phyloP scores from a whole-genome alignment of 805 yeast genomes.

The Clavispora santaluciae region DNA sequence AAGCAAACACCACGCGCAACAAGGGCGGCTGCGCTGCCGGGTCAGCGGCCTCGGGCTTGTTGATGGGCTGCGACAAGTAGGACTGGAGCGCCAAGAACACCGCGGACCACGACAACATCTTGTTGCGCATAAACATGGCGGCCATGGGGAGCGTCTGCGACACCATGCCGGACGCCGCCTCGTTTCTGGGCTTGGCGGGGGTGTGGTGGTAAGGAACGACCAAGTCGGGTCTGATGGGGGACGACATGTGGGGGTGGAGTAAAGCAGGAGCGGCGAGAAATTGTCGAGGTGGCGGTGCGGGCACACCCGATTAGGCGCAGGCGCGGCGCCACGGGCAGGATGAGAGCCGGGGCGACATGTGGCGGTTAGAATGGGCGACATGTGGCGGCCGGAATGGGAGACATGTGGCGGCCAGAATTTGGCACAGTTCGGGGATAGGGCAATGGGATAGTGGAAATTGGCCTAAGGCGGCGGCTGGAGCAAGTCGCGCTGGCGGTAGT shows the following conservation, averaged over 20 bases:
- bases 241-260: slow-evolving; percentile 8
- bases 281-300: neutral
- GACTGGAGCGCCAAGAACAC: slow-evolving; percentile 47
- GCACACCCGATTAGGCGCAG: too few relatives aligned
- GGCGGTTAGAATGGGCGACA: too few relatives aligned
- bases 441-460: neutral
- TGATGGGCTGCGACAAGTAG: slow-evolving; percentile 41
- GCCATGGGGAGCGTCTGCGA: slow-evolving; percentile 63
- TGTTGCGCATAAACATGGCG: slow-evolving; percentile 59
- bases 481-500: slow-evolving; percentile 35
- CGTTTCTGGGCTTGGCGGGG: slow-evolving; percentile 45
- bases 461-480: slow-evolving; percentile 1
- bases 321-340: too few relatives aligned
- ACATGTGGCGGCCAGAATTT: too few relatives aligned
- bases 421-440: too few relatives aligned
- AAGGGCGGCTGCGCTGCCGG: slow-evolving; percentile 39
- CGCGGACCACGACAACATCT: slow-evolving; percentile 53
- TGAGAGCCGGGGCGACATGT: too few relatives aligned
- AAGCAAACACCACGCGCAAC: slow-evolving; percentile 43
- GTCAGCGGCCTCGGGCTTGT: slow-evolving; percentile 24
- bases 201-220: slow-evolving; percentile 36
- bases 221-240: slow-evolving; percentile 14
- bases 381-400: too few relatives aligned
- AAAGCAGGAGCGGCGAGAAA: neutral
- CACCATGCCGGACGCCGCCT: slow-evolving; percentile 39